These are phyloP conservation scores for Xylaria acuta DNA, from an alignment of 495 filamentous ascomycete species.

Conservation along the genomic window DNA sequence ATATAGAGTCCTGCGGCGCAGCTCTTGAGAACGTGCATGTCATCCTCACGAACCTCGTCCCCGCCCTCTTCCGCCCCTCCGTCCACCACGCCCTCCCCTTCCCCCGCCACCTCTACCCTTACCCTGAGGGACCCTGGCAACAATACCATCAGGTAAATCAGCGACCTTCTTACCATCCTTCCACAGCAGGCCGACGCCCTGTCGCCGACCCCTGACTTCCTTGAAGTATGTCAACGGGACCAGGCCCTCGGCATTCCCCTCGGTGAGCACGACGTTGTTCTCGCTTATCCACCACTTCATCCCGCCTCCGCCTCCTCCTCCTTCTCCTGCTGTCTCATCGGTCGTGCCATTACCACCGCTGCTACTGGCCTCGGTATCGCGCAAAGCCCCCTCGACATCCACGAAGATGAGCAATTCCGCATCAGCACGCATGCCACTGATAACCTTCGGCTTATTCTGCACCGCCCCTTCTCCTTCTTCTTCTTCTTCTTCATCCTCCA, in stretches of 20 bases:
- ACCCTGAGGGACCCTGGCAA: constrained; percentile 24
- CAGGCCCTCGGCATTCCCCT: constrained; percentile 54
- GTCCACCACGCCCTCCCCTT: constrained; percentile 17
- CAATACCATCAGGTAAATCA: constrained; percentile 57
- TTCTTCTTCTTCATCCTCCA: constrained; percentile 62
- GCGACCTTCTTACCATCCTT: constrained; percentile 65
- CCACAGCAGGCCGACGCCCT: constrained; percentile 70
- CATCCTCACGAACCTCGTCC: constrained; percentile 1
- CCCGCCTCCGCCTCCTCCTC: constrained; percentile 60
- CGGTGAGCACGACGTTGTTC: constrained; percentile 75
- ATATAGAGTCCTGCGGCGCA: too few species aligned
- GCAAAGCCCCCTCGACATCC: constrained; percentile 67
- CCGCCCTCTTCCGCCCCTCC: constrained; percentile 12
- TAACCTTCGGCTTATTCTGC: constrained; percentile 52
- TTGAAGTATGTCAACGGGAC: constrained; percentile 52
- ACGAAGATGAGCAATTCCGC: constrained; percentile 82
- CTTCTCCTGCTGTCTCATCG: neutral
- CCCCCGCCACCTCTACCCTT: constrained; percentile 24
- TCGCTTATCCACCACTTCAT: constrained; percentile 84
- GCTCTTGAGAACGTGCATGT: neutral
- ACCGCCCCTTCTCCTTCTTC: constrained; percentile 30
- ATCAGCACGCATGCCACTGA: constrained; percentile 84
- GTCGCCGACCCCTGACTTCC: constrained; percentile 64
- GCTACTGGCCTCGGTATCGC: constrained; percentile 39
- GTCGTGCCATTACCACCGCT: neutral